These are phyloP conservation scores for Calonectria ilicicola DNA, from an alignment of 2,329 filamentous ascomycete species.

Conservation along the genomic window DNA sequence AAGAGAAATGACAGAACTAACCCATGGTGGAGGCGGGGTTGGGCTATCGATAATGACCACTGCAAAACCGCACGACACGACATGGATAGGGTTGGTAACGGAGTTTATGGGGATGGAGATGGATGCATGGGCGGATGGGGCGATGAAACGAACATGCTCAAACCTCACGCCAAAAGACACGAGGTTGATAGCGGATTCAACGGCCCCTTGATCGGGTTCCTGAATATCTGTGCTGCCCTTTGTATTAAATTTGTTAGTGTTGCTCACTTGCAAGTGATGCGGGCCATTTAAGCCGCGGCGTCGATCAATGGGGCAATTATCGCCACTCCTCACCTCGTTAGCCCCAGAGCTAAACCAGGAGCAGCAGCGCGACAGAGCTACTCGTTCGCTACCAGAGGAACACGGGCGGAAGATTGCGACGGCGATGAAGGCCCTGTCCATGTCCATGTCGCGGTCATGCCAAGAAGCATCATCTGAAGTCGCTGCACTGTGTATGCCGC, in stretches of 20 bases:
- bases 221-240: not conserved
- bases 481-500: not conserved
- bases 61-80: too few species aligned
- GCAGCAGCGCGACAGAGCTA: not conserved
- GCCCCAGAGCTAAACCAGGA: not conserved
- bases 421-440: not conserved
- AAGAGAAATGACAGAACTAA: not conserved
- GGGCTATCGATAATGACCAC: not conserved
- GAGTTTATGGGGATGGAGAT: too few species aligned
- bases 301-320: slow-evolving; percentile 7
- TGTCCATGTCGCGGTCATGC: not conserved
- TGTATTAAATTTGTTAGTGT: not conserved
- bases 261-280: not conserved
- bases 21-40: not conserved
- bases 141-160: not conserved
- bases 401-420: slow-evolving; percentile 4
- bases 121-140: too few species aligned
- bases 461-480: not conserved
- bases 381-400: not conserved
- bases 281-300: slow-evolving; percentile 6
- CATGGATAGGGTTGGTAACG: not conserved
- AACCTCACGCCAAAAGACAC: not conserved
- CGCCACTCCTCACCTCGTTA: not conserved
- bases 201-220: not conserved
- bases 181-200: not conserved